A percentile compares a stretch with the other conserved stretches of the same genome.
Evolutionary conservation across 1,139 yeast genomes (phyloP).

Genomic region (Pichia inconspicua): DNA sequence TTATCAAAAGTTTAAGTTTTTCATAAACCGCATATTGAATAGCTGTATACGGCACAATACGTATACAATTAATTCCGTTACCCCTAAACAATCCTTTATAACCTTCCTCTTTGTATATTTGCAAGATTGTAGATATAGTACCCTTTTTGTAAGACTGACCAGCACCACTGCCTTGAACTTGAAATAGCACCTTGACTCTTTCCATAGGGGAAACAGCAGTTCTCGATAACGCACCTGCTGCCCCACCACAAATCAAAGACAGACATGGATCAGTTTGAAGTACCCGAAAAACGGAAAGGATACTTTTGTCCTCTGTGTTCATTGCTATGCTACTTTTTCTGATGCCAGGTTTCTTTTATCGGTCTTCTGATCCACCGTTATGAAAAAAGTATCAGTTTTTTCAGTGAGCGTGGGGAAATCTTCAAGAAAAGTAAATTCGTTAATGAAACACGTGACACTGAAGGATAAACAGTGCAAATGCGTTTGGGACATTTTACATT

Average conservation of each 20-base stretch:
- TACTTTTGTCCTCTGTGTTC: not conserved
- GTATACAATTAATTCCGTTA: slow-evolving; percentile 77
- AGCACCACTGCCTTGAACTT: slow-evolving; percentile 55
- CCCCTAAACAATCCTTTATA: slow-evolving; percentile 84
- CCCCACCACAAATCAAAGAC: slow-evolving; percentile 66
- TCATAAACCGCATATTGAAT: slow-evolving; percentile 81
- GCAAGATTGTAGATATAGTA: slow-evolving; percentile 62
- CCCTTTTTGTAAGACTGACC: slow-evolving; percentile 51
- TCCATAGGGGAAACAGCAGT: slow-evolving; percentile 95
- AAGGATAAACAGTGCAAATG: too few relatives aligned
- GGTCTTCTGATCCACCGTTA: not conserved
- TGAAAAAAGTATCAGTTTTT: not conserved
- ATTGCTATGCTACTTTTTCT: not conserved
- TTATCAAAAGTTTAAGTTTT: slow-evolving; percentile 10
- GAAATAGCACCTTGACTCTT: slow-evolving; percentile 84
- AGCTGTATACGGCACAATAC: slow-evolving; percentile 91
- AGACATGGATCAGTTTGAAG: slow-evolving; percentile 23
- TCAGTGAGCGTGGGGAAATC: not conserved
- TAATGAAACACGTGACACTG: not conserved
- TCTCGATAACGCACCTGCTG: slow-evolving; percentile 89
- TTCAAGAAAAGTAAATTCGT: too few relatives aligned
- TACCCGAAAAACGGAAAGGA: not conserved
- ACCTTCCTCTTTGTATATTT: slow-evolving; percentile 87
- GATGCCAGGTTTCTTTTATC: not conserved
- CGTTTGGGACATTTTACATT: too few relatives aligned